Base-by-base conservation (phyloP, 2,329 filamentous ascomycete species). In the Coccinonectria pachysandricola region DNA sequence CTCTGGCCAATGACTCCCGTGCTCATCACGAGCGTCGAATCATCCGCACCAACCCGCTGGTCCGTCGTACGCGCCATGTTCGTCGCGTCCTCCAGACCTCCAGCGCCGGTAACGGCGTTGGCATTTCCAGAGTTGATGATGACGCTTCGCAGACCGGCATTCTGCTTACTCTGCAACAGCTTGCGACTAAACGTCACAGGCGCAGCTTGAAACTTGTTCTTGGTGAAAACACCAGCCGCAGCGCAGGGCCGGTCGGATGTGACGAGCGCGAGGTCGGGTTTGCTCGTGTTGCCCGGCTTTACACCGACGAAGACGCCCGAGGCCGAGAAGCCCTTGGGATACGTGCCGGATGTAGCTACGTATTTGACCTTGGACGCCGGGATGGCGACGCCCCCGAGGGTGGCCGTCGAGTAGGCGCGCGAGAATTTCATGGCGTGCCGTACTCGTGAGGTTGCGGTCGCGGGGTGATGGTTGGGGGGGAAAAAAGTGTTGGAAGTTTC, bases 171-270 rank as follows among this genome's bases (percentile, higher is more conserved):
- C 50, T 75, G 65, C 18, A 94, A 60, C 34, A 87, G 72, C 31
- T 79, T 67, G 37, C 76, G 69, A 54, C 81, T 88, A 35, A 93
- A 81, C 15, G 83, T 85, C 22, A 98, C 88, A 5, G 91, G 91
- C 8, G 91, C 91, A 11, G 91, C 91, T 58, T 95, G 87, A 61
- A 98, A 98, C 56, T 88, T 87, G 64, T 98, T 98, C 57, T 86
- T 92, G 28, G 91, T 98, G 62, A 96, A 95, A 23, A 96, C 87
- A 6, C 86, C 91, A 1, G 87, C 85, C 7, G 80, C 87, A 6
- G 83, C 71, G 55, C 86, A 95, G 28, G 87, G 85, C 27, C 68
- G 68, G 46, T 94, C 84, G 6, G 91, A 96, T 11, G 79, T 77
- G 38, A 98, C 71, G 40, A 98, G 69, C 18, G 87, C 85, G 25